Conservation (phyloP, 1,284 basidiomycete genomes). For the Apiotrichum akiyoshidainum region DNA sequence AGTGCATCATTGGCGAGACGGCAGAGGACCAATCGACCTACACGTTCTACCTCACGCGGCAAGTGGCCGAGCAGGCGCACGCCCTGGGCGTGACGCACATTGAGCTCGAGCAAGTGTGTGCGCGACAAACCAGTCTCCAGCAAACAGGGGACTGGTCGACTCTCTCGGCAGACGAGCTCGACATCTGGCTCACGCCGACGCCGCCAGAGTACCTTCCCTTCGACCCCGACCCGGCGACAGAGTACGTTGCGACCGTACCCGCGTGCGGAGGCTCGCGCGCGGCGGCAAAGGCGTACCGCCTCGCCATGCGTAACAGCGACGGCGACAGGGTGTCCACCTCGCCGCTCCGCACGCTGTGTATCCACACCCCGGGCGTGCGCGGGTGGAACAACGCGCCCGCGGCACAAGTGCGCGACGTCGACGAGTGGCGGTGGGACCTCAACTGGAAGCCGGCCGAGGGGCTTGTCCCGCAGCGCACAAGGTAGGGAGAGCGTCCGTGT, state of each 20-base stretch:
- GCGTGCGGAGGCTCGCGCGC: conserved; percentile 28
- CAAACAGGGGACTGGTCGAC: not conserved
- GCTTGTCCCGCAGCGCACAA: not conserved
- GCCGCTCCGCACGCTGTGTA: conserved; percentile 35
- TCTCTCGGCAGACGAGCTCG: not conserved
- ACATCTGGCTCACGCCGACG: conserved; percentile 7
- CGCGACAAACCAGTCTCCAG: conserved; percentile 20
- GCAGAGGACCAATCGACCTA: conserved; percentile 20
- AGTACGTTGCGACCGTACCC: conserved; percentile 22
- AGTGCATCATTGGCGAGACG: conserved; percentile 36
- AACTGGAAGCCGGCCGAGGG: not conserved
- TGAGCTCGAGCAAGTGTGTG: conserved; percentile 42
- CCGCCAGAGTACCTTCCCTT: conserved; percentile 1
- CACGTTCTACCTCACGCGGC: conserved; percentile 32
- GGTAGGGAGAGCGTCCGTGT: no score
- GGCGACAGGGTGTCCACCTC: conserved; percentile 31
- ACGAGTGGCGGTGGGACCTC: conserved; percentile 43
- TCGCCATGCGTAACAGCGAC: conserved; percentile 30
- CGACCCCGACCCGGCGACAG: conserved; percentile 11
- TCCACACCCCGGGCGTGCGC: conserved; percentile 30
- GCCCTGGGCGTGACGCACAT: conserved; percentile 24
- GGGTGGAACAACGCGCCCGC: conserved; percentile 34
- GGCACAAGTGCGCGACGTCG: conserved; percentile 33
- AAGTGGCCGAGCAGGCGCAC: conserved; percentile 10
- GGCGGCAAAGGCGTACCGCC: conserved; percentile 37